phyloP scores from a whole-genome alignment of 106 monocot genomes.

The Alisma plantagoaquatica region DNA sequence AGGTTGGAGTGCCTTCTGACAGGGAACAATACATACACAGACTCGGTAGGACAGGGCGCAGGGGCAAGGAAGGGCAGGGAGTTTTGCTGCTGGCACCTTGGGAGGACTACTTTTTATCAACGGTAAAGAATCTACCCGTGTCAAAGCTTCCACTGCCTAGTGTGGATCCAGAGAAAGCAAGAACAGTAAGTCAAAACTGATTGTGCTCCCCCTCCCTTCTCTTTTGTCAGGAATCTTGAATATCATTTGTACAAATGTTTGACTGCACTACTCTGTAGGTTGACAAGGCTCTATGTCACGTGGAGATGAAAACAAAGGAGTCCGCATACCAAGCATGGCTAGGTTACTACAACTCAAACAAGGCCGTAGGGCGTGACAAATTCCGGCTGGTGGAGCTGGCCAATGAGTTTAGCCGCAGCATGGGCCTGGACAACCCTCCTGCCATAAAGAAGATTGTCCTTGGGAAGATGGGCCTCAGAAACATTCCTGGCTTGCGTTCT shows the following conservation, averaged over 20 bases:
- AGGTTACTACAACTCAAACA: slow-evolving; percentile 62
- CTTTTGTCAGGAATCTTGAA: not conserved
- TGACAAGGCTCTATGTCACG: slow-evolving; percentile 25
- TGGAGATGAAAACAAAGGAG: slow-evolving; percentile 60
- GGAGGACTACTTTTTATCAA: slow-evolving; percentile 48
- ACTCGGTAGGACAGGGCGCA: slow-evolving; percentile 72
- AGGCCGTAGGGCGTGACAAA: slow-evolving; percentile 43
- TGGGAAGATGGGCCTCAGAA: slow-evolving; percentile 49
- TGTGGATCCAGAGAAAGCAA: slow-evolving; percentile 23
- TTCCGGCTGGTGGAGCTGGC: slow-evolving; percentile 43
- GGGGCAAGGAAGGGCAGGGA: slow-evolving; percentile 72
- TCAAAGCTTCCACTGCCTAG: slow-evolving; percentile 27
- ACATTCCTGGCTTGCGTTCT: slow-evolving; percentile 46
- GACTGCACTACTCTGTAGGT: slow-evolving; percentile 20
- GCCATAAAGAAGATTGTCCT: slow-evolving; percentile 33
- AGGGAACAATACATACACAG: slow-evolving; percentile 84
- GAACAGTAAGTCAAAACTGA: slow-evolving; percentile 27
- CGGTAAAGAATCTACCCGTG: slow-evolving; percentile 56
- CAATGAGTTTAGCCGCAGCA: slow-evolving; percentile 68
- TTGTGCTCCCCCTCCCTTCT: not conserved
- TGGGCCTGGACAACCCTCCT: slow-evolving; percentile 55
- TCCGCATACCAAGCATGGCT: slow-evolving; percentile 80
- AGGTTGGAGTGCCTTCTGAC: slow-evolving; percentile 56
- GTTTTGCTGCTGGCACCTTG: slow-evolving; percentile 63
- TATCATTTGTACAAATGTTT: too few relatives aligned